A percentile compares a stretch with the other conserved stretches of the same genome.
Conservation (phyloP, 2,329 filamentous ascomycete species). For the Colletotrichum sansevieriae region DNA sequence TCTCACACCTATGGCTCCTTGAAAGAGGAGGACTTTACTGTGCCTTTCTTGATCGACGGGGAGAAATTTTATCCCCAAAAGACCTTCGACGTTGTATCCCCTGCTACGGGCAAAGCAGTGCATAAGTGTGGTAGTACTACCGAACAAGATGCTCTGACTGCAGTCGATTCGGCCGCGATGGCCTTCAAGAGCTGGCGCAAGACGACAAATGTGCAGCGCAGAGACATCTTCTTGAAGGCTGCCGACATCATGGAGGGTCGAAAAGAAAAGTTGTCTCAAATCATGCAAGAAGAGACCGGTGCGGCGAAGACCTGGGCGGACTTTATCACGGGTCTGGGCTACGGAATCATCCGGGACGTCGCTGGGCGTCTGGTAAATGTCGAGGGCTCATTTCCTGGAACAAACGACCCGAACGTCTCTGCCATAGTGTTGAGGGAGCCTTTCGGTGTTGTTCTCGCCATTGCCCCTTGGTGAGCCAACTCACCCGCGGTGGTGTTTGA, state of each 20-base stretch:
- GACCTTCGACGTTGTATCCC: slow-evolving; percentile 69
- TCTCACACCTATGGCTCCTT: slow-evolving; percentile 17
- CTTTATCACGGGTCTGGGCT: slow-evolving; percentile 52
- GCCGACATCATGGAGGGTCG: slow-evolving; percentile 69
- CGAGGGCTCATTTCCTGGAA: slow-evolving; percentile 49
- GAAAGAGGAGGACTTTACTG: slow-evolving; percentile 34
- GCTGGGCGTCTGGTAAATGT: slow-evolving; percentile 53
- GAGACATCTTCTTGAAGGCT: slow-evolving; percentile 72
- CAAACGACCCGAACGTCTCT: slow-evolving; percentile 59
- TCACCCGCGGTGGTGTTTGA: not conserved
- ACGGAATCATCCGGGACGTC: slow-evolving; percentile 53
- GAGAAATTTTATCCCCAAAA: slow-evolving; percentile 59
- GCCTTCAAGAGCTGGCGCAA: slow-evolving; percentile 75
- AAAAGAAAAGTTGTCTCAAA: slow-evolving; percentile 65
- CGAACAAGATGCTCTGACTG: slow-evolving; percentile 64
- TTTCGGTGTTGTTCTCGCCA: slow-evolving; percentile 82
- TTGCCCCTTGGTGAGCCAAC: slow-evolving; percentile 80
- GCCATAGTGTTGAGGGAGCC: slow-evolving; percentile 77
- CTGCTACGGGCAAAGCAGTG: slow-evolving; percentile 65
- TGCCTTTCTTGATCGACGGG: slow-evolving; percentile 60
- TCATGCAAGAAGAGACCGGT: slow-evolving; percentile 61
- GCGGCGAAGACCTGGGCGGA: slow-evolving; percentile 45
- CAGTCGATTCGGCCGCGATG: slow-evolving; percentile 62
- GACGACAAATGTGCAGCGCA: slow-evolving; percentile 67
- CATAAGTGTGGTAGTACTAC: slow-evolving; percentile 68